These are phyloP conservation scores for Bipolaris victoriae DNA, from an alignment of 2,329 filamentous ascomycete genomes.

Conservation along the genomic window DNA sequence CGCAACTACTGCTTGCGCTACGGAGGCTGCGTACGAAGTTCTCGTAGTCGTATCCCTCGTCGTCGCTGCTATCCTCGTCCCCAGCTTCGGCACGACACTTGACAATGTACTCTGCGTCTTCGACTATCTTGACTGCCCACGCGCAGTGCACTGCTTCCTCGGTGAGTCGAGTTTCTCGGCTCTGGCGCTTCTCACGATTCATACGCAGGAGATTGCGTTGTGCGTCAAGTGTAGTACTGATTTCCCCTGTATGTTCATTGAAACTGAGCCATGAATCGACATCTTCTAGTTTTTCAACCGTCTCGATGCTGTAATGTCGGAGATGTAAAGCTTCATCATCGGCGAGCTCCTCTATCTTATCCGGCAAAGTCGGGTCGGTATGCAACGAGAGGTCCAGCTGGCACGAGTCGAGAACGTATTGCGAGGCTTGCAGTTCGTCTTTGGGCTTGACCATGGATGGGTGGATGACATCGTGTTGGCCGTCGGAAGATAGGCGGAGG, in stretches of 20 bases:
- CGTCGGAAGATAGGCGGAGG: neutral
- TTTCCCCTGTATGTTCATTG: conserved; percentile 3
- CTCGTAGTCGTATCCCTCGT: conserved; percentile 11
- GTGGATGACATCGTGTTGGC: conserved; percentile 11
- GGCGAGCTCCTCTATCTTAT: conserved; percentile 3
- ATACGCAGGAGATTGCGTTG: conserved; percentile 20
- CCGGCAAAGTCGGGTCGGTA: neutral
- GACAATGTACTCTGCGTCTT: conserved; percentile 14
- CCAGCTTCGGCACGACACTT: conserved; percentile 1
- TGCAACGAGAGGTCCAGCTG: neutral
- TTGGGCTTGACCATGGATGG: conserved; percentile 11
- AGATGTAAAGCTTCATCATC: conserved; percentile 7
- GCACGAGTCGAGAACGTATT: neutral
- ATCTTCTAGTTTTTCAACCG: neutral
- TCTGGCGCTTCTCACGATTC: conserved; percentile 14
- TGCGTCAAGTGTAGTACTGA: conserved; percentile 20
- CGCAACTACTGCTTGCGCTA: neutral
- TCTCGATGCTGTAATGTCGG: conserved; percentile 10
- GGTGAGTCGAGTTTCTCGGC: neutral
- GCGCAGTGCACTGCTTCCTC: conserved; percentile 13
- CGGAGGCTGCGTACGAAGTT: conserved; percentile 8
- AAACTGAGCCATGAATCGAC: conserved; percentile 16
- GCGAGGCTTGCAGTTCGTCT: conserved; percentile 10
- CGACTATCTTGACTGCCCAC: conserved; percentile 23
- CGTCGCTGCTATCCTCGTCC: conserved; percentile 8